Conservation (phyloP, 2,329 filamentous ascomycete genomes). For the Neopestalotiopsis sp. region DNA sequence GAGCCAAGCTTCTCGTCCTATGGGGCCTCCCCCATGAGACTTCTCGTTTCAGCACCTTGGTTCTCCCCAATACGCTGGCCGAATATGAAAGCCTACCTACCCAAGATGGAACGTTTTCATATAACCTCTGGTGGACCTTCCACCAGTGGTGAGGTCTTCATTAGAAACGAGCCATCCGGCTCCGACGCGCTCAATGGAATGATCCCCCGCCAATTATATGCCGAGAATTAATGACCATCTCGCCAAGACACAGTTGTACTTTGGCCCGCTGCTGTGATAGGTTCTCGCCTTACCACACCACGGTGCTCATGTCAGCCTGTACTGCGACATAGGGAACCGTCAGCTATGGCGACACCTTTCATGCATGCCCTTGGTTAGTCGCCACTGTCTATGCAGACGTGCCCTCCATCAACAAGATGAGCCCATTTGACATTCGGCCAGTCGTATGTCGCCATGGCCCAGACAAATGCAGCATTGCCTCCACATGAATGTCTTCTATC, state of each 20-base stretch:
- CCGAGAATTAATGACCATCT: neutral
- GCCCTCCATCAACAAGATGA: slow-evolving; percentile 1
- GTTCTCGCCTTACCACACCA: neutral
- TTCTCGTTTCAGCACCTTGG: slow-evolving; percentile 7
- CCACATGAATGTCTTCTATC: slow-evolving; percentile 4
- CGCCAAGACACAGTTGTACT: neutral
- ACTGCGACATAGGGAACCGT: slow-evolving; percentile 1
- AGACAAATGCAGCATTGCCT: neutral
- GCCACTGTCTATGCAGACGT: slow-evolving; percentile 4
- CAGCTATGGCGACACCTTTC: neutral
- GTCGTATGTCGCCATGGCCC: neutral
- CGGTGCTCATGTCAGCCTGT: slow-evolving; percentile 2
- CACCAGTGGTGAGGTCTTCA: slow-evolving; percentile 8
- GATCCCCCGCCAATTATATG: slow-evolving; percentile 4
- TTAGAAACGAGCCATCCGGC: neutral
- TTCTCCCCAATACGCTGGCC: slow-evolving; percentile 6
- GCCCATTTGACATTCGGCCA: neutral
- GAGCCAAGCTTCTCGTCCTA: slow-evolving; percentile 7
- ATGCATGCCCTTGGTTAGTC: neutral
- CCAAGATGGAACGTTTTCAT: slow-evolving; percentile 13
- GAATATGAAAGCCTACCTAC: slow-evolving; percentile 11
- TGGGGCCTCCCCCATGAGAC: neutral
- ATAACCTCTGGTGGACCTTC: slow-evolving; percentile 6
- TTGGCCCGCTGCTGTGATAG: neutral
- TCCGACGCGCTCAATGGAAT: slow-evolving; percentile 1